Evolutionary conservation across 805 yeast species (phyloP).

Genomic region (Candida oleophila): DNA sequence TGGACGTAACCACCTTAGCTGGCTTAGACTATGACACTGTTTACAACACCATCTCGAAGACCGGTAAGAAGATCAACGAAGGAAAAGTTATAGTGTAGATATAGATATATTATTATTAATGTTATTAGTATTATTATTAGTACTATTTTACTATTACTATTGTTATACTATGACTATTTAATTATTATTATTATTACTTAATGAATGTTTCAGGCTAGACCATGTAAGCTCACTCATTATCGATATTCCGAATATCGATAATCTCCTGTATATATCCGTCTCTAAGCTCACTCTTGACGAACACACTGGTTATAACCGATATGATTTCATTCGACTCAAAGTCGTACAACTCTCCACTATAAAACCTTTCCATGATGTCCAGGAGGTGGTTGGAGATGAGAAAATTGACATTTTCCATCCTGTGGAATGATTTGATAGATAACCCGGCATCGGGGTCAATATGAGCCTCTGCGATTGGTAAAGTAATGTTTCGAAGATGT

Average conservation of each 20-base stretch:
- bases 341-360: constrained; percentile 52
- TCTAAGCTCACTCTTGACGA: constrained; percentile 47
- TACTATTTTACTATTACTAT: too few species aligned
- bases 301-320: constrained; percentile 40
- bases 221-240: constrained; percentile 2
- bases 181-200: too few species aligned
- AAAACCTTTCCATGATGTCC: constrained; percentile 48
- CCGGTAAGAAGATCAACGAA: constrained; percentile 79
- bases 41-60: constrained; percentile 77
- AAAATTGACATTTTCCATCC: constrained; percentile 29
- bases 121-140: too few species aligned
- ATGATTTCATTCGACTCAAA: constrained; percentile 47
- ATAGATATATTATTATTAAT: too few species aligned
- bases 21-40: constrained; percentile 71
- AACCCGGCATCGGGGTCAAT: constrained; percentile 14
- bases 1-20: constrained; percentile 64
- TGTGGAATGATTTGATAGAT: constrained; percentile 21
- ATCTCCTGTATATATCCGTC: constrained; percentile 46
- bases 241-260: constrained; percentile 37
- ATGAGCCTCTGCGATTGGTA: constrained; percentile 16
- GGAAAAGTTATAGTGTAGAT: constrained; percentile 49
- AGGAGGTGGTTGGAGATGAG: constrained; percentile 40
- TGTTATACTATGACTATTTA: too few species aligned
- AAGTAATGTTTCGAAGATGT: constrained; percentile 15
- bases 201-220: neutral